These are phyloP conservation scores for Pistacia atlantica DNA, from an alignment of 345 rosid species.

Conservation along the genomic window DNA sequence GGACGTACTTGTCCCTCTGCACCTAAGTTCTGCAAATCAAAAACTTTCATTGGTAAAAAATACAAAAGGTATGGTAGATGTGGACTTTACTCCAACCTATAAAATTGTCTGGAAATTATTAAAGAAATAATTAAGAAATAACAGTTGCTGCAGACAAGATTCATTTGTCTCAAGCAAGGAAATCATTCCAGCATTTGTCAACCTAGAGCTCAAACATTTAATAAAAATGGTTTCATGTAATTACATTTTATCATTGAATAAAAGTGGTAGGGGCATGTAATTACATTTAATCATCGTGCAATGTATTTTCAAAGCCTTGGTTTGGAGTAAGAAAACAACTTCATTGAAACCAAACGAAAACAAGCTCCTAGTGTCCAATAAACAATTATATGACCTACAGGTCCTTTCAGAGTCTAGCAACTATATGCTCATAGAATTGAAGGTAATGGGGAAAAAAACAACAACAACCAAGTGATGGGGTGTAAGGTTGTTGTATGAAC, in stretches of 20 bases:
- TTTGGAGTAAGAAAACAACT: not conserved
- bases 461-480: no score
- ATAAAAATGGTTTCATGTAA: not conserved
- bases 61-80: not conserved
- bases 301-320: no score
- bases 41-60: constrained; percentile 20
- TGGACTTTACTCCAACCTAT: not conserved
- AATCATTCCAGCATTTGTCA: not conserved
- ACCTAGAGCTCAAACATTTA: not conserved
- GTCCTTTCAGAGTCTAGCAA: not conserved
- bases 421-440: not conserved
- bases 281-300: no score
- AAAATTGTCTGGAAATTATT: not conserved
- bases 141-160: not conserved
- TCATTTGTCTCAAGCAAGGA: not conserved
- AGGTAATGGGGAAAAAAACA: not conserved
- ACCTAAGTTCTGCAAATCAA: constrained; percentile 55
- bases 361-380: not conserved
- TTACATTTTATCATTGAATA: not conserved
- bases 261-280: not conserved
- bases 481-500: not conserved
- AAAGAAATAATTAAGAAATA: not conserved
- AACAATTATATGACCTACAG: not conserved
- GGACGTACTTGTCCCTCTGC: constrained; percentile 46
- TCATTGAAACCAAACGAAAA: not conserved